Base-by-base conservation (phyloP, 805 yeast species). In the Pichia californica region DNA sequence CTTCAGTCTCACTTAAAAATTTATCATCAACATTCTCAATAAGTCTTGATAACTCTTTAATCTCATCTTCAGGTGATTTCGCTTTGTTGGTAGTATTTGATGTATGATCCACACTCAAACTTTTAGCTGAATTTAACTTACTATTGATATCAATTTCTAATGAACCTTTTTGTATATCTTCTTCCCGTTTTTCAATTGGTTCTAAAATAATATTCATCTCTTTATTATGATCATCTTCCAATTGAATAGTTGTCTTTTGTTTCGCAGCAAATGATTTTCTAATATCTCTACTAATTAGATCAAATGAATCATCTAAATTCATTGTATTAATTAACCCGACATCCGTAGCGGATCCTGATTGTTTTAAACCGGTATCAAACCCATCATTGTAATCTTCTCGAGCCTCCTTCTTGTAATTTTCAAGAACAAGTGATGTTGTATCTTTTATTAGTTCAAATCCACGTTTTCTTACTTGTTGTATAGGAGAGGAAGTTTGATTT, bases 211-310 rank as follows among this genome's bases (percentile, higher is more conserved):
- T 20, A 5, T 14, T 20, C 2, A 32, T 29, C 2, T 40, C 29
- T 21, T 38, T 37, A n/a, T 31, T 41, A 5, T 34, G 34, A 3
- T 26, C 36, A 7, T 7, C 19, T n/a, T 11, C 15, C 9, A 30
- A 21, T 20, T 20, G 25, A 9, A 16, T 32, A 5, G 36, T n/a
- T 13, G 26, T 30, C 5, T 34, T 38, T 25, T 47, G 47, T 40
- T 56, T 56, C 2, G 53, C 51, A 14, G 61, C 61, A 49, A 58
- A 50, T 16, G 64, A 60, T 39, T 59, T 57, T 31, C 64, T 43
- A n/a, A 59, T 59, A 26, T 57, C 55, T 28, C 49, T 50, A 41
- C 61, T 58, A 16, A 60, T 58, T 7, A 52, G 56, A 18, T 59
- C 64, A 49, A 60, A 60, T 5, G 64, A 60, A 23, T 55, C 43